Conservation (phyloP, 2,329 filamentous ascomycete species). For the Cercospora sp. region DNA sequence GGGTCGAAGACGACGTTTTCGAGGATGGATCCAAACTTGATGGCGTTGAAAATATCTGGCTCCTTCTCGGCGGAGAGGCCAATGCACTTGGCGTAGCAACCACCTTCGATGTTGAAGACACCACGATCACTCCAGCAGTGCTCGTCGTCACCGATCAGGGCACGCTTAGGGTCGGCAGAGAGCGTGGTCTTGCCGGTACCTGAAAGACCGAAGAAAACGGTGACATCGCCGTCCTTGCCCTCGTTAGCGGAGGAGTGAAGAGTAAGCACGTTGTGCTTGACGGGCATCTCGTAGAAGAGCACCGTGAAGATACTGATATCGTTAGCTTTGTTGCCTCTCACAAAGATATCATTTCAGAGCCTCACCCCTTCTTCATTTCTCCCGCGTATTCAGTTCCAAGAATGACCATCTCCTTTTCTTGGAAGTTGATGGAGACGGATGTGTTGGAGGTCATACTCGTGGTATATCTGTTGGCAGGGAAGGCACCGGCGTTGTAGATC, state of each 20-base stretch:
- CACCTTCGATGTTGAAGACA: slow-evolving; percentile 99
- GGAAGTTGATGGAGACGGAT: slow-evolving; percentile 98
- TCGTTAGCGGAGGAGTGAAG: slow-evolving; percentile 99
- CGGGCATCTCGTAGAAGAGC: slow-evolving; percentile 99
- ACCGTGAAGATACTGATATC: slow-evolving; percentile 80
- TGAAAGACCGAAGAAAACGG: slow-evolving; percentile 98
- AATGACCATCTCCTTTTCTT: slow-evolving; percentile 99
- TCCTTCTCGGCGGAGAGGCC: slow-evolving; percentile 98
- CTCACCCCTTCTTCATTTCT: slow-evolving; percentile 37
- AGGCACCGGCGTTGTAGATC: slow-evolving; percentile 98
- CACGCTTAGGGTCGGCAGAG: slow-evolving; percentile 93
- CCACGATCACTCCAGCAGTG: slow-evolving; percentile 98
- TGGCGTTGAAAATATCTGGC: slow-evolving; percentile 94
- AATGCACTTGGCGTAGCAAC: slow-evolving; percentile 99
- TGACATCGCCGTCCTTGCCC: slow-evolving; percentile 90
- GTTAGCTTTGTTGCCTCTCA: slow-evolving; percentile 40
- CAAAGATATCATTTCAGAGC: not conserved
- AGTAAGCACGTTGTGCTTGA: slow-evolving; percentile 98
- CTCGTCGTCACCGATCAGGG: slow-evolving; percentile 97
- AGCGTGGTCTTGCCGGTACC: slow-evolving; percentile 98
- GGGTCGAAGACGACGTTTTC: slow-evolving; percentile 99
- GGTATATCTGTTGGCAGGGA: slow-evolving; percentile 97
- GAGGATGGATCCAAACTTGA: slow-evolving; percentile 93
- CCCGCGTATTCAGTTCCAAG: slow-evolving; percentile 93
- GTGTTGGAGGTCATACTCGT: slow-evolving; percentile 98